Evolutionary conservation across 108 stramenopile species (phyloP).

Genomic region (Asterionellopsis glacialis): DNA sequence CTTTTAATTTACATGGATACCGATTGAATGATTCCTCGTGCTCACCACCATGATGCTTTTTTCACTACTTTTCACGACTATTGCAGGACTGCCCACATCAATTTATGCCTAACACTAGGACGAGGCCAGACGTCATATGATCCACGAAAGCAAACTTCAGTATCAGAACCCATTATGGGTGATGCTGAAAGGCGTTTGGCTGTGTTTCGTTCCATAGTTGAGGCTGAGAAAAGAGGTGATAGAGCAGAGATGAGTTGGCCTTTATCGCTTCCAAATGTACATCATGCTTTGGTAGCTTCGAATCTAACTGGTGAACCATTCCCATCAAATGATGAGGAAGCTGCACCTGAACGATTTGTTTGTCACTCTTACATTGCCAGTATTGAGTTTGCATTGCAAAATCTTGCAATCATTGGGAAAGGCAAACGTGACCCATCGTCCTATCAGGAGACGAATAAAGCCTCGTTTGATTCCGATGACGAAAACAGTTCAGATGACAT

Average conservation of each 20-base stretch:
- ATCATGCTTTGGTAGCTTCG: constrained; percentile 48
- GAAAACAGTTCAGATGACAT: constrained; percentile 16
- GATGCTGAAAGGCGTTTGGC: constrained; percentile 9
- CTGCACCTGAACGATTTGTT: constrained; percentile 25
- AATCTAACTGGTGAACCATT: constrained; percentile 30
- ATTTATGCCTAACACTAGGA: constrained; percentile 29
- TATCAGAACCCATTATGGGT: neutral
- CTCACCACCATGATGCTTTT: too few relatives aligned
- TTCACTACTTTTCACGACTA: constrained; percentile 3
- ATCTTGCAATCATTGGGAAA: constrained; percentile 8
- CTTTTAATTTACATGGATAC: too few relatives aligned
- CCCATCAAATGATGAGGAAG: constrained; percentile 4
- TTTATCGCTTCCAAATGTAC: constrained; percentile 34
- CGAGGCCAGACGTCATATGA: constrained; percentile 18
- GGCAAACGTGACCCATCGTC: neutral
- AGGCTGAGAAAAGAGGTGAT: neutral
- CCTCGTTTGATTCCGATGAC: neutral
- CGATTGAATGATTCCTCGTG: too few relatives aligned
- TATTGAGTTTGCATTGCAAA: constrained; percentile 13
- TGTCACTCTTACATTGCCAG: constrained; percentile 16
- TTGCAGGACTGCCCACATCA: constrained; percentile 30
- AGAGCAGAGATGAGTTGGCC: constrained; percentile 14
- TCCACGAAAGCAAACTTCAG: neutral
- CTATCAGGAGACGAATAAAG: constrained; percentile 11
- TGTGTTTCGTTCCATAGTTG: constrained; percentile 9